phyloP scores from a whole-genome alignment of 2,329 filamentous ascomycete species.

The Aspergillus neoniger region DNA sequence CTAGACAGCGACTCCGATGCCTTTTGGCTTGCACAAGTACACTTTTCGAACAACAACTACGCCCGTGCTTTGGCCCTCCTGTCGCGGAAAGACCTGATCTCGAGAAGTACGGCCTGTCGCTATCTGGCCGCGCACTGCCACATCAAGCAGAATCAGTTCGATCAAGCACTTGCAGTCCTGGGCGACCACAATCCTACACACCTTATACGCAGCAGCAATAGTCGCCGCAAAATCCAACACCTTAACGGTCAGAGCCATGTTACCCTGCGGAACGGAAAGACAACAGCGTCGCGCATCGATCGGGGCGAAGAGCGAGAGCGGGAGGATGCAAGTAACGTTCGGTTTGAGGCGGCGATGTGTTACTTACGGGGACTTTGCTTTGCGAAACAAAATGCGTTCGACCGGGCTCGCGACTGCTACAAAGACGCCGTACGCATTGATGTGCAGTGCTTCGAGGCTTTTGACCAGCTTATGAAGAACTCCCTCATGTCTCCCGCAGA shows the following conservation, averaged over 20 bases:
- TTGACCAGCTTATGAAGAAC: slow-evolving; percentile 97
- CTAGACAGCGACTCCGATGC: slow-evolving; percentile 89
- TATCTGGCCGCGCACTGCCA: slow-evolving; percentile 94
- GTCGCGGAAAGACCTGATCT: slow-evolving; percentile 73
- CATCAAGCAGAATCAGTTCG: slow-evolving; percentile 86
- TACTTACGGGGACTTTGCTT: slow-evolving; percentile 91
- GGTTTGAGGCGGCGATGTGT: slow-evolving; percentile 96
- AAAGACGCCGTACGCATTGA: slow-evolving; percentile 96
- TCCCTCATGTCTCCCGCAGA: slow-evolving; percentile 85
- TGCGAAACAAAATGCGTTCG: slow-evolving; percentile 95
- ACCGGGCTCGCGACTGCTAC: slow-evolving; percentile 96
- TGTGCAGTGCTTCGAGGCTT: slow-evolving; percentile 96
- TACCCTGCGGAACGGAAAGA: slow-evolving; percentile 50
- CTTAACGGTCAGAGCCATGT: slow-evolving; percentile 57
- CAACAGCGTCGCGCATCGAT: slow-evolving; percentile 52
- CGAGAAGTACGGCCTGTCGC: slow-evolving; percentile 79
- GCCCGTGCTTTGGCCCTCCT: slow-evolving; percentile 86
- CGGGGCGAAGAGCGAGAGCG: slow-evolving; percentile 63
- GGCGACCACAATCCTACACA: slow-evolving; percentile 94
- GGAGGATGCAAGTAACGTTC: slow-evolving; percentile 73
- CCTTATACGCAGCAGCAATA: slow-evolving; percentile 71
- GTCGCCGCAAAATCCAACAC: slow-evolving; percentile 71
- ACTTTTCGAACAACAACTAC: slow-evolving; percentile 94
- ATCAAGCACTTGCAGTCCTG: slow-evolving; percentile 81
- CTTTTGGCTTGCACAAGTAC: slow-evolving; percentile 97